Evolutionary conservation across 257 asterid species (phyloP).

Genomic region (Nicotiana sylvestris): DNA sequence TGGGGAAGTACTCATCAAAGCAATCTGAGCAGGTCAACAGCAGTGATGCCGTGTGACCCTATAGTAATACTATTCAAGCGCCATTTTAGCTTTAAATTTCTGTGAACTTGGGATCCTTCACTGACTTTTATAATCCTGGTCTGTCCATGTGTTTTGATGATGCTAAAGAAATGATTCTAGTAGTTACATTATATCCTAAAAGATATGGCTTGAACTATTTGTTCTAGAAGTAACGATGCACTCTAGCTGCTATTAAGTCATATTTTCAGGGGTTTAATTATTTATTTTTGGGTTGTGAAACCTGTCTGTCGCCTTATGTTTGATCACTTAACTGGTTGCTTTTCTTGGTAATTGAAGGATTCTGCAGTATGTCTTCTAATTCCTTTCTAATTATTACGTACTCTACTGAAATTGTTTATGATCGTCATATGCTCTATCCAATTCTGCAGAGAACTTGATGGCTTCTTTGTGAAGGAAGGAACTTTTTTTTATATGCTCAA

Average conservation of each 20-base stretch:
- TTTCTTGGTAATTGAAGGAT: no score
- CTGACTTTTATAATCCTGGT: neutral
- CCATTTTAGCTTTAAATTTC: neutral
- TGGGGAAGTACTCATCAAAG: neutral
- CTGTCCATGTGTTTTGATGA: neutral
- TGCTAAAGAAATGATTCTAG: neutral
- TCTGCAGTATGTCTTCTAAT: no score
- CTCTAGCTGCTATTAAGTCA: neutral
- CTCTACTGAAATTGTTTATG: neutral
- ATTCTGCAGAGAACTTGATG: neutral
- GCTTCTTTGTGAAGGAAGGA: neutral
- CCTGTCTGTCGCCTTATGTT: no score
- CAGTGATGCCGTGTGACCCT: no score
- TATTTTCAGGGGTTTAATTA: neutral
- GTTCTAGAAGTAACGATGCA: neutral
- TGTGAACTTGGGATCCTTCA: neutral
- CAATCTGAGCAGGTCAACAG: neutral
- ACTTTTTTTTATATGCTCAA: neutral
- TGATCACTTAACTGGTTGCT: no score
- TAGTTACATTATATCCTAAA: neutral
- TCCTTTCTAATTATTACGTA: no score
- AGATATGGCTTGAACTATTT: neutral
- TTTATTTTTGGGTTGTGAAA: no score
- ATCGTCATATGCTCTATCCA: neutral
- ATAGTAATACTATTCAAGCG: no score